A percentile compares a stretch with the other conserved stretches of the same genome.
Evolutionary conservation across 1,284 basidiomycete species (phyloP).

Genomic region (Ceraceosorus bombacis): DNA sequence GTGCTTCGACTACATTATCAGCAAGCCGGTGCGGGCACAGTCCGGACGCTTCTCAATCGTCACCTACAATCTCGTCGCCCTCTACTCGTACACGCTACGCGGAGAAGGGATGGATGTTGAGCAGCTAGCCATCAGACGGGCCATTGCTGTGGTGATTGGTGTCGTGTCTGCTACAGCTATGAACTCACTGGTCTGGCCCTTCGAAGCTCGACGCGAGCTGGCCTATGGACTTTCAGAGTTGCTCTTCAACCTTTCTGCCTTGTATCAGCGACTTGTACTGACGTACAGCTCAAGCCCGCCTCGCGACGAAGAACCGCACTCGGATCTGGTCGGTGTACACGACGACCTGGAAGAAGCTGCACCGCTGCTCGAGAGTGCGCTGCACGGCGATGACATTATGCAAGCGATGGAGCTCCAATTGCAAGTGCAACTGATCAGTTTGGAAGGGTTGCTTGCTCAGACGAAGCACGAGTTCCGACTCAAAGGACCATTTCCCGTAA

Average conservation of each 20-base stretch:
- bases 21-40: conserved; percentile 51
- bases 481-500: conserved; percentile 57
- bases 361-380: conserved; percentile 20
- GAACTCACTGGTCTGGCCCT: conserved; percentile 87
- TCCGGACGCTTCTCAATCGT: conserved; percentile 40
- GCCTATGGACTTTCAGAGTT: conserved; percentile 73
- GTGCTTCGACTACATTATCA: conserved; percentile 83
- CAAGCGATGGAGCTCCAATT: conserved; percentile 77
- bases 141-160: conserved; percentile 72
- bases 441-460: conserved; percentile 62
- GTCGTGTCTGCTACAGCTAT: conserved; percentile 82
- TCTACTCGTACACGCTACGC: conserved; percentile 64
- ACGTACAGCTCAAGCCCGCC: conserved; percentile 24
- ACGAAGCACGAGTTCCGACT: conserved; percentile 86
- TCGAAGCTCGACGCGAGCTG: conserved; percentile 80
- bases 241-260: conserved; percentile 39
- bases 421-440: conserved; percentile 75
- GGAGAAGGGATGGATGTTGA: conserved; percentile 63
- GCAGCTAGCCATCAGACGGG: conserved; percentile 68
- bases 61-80: conserved; percentile 78
- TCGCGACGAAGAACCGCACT: neutral
- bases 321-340: neutral
- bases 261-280: conserved; percentile 39
- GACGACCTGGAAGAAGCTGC: conserved; percentile 20
- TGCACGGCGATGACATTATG: conserved; percentile 24